A percentile compares a stretch with the other conserved stretches of the same genome.
phyloP scores from a whole-genome alignment of 768 basidiomycete species.

The Leccinum variicolor region DNA sequence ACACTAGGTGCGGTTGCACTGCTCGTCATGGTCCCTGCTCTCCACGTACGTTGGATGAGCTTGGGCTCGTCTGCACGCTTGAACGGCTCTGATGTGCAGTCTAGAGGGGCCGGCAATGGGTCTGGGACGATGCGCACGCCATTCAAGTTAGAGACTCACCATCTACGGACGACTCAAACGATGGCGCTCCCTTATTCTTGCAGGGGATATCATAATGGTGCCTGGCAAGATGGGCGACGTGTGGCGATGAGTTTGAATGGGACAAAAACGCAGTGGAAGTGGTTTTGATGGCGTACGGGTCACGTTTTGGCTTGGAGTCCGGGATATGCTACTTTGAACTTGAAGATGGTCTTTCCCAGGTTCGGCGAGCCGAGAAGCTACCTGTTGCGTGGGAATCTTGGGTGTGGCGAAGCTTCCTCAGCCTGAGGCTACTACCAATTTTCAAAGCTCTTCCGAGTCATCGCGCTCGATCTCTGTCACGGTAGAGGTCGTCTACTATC shows the following conservation, averaged over 20 bases:
- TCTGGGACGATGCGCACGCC: conserved; percentile 33
- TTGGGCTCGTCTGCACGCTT: conserved; percentile 6
- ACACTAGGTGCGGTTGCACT: conserved; percentile 7
- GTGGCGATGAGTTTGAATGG: conserved; percentile 55
- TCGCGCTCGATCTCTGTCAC: no score
- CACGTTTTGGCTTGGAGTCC: no score
- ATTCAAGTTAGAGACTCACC: conserved; percentile 29
- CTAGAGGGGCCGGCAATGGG: conserved; percentile 50
- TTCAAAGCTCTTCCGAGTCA: no score
- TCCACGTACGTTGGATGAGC: conserved; percentile 20
- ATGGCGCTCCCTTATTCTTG: conserved; percentile 29
- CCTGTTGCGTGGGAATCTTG: no score
- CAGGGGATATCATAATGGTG: conserved; percentile 44
- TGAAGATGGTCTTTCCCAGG: no score
- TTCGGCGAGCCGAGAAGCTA: no score
- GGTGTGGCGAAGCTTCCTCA: no score
- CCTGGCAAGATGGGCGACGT: conserved; percentile 31
- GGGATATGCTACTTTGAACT: no score
- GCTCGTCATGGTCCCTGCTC: conserved; percentile 40
- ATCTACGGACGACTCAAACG: conserved; percentile 23
- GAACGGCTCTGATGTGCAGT: not conserved
- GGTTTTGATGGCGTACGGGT: conserved; percentile 78
- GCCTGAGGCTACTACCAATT: no score
- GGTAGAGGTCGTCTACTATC: no score
- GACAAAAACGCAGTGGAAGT: conserved; percentile 70